A percentile compares a stretch with the other conserved stretches of the same genome.
Conservation (phyloP, 116 monocot species). For the Dioscorea cayenensis region DNA sequence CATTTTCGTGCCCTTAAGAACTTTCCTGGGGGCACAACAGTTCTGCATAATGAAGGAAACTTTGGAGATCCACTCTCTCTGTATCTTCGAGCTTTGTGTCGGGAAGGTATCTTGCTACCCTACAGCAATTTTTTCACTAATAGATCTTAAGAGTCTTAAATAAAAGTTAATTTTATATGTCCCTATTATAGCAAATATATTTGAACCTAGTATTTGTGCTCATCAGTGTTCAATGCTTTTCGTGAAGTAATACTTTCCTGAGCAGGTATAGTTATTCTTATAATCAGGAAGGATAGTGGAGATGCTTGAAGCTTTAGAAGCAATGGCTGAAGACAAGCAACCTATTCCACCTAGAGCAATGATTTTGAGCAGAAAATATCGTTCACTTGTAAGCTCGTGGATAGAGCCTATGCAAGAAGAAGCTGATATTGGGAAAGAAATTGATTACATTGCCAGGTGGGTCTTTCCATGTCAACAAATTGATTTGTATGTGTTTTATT, state of each 20-base stretch:
- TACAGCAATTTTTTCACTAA: neutral
- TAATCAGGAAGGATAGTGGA: slow-evolving; percentile 85
- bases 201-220: neutral
- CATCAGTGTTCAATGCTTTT: neutral
- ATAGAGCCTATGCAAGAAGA: slow-evolving; percentile 99
- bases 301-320: slow-evolving; percentile 94
- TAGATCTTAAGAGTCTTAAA: neutral
- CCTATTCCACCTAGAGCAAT: slow-evolving; percentile 77
- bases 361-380: slow-evolving; percentile 95
- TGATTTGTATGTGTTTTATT: neutral
- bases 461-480: neutral
- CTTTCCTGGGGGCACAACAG: slow-evolving; percentile 58
- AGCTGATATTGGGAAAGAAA: slow-evolving; percentile 89
- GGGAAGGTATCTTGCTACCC: slow-evolving; percentile 56
- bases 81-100: slow-evolving; percentile 89
- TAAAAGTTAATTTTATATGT: neutral
- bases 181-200: neutral
- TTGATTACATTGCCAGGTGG: slow-evolving; percentile 95
- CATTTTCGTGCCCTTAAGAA: slow-evolving; percentile 89
- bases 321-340: slow-evolving; percentile 85
- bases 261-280: slow-evolving; percentile 33
- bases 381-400: slow-evolving; percentile 96
- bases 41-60: slow-evolving; percentile 82
- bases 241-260: slow-evolving; percentile 22
- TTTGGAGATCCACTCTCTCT: slow-evolving; percentile 96